phyloP scores from a whole-genome alignment of 345 rosid species.

The Acer yangbiense region DNA sequence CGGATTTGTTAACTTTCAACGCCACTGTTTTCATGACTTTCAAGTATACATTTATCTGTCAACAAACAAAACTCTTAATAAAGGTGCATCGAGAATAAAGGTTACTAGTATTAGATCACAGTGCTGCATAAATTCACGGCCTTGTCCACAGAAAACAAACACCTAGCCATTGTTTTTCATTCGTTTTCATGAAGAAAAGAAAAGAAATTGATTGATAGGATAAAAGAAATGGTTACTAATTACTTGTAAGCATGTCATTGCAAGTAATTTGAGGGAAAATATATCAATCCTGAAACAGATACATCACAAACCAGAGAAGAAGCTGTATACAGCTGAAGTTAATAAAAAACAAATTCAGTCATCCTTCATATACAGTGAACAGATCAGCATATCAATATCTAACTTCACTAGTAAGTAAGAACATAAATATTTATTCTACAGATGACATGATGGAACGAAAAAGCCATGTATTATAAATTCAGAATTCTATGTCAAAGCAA shows the following conservation, averaged over 20 bases:
- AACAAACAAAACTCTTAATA: neutral
- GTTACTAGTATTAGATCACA: no score
- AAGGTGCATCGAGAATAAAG: no score
- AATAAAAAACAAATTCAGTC: neutral
- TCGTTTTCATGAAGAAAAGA: no score
- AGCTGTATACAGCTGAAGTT: neutral
- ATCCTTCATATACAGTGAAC: neutral
- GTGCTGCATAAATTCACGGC: no score
- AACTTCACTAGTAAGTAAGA: neutral
- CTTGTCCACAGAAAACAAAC: no score
- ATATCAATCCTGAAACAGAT: neutral
- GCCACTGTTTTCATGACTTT: conserved; percentile 34
- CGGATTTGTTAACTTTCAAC: conserved; percentile 18
- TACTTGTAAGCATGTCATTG: no score
- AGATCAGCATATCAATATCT: neutral
- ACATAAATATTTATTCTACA: neutral
- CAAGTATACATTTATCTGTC: conserved; percentile 36
- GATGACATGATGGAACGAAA: neutral
- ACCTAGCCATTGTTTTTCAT: no score
- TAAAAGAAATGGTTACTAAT: no score
- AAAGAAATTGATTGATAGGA: no score
- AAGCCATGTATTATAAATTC: neutral
- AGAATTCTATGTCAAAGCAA: neutral
- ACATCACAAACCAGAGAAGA: neutral
- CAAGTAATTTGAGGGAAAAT: no score